A percentile compares a stretch with the other conserved stretches of the same genome.
phyloP scores from a whole-genome alignment of 2,329 filamentous ascomycete genomes.

The Diplodia sapinea region DNA sequence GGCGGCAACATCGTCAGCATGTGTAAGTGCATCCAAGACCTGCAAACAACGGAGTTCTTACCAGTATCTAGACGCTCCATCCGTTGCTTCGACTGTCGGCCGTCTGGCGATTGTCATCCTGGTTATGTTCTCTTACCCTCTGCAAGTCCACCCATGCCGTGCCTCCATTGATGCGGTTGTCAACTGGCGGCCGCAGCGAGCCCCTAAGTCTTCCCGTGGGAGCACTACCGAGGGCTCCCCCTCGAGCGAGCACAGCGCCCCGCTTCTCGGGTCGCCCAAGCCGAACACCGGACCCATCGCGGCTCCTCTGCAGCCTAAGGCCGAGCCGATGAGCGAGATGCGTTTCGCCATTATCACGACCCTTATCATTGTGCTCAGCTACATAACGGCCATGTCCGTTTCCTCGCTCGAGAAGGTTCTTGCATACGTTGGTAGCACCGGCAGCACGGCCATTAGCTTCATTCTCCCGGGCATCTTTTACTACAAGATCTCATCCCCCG shows the following conservation, averaged over 20 bases:
- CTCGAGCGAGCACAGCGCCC: slow-evolving; percentile 50
- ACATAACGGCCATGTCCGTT: slow-evolving; percentile 88
- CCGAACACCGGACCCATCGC: slow-evolving; percentile 19
- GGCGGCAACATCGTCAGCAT: slow-evolving; percentile 92
- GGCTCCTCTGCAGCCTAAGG: slow-evolving; percentile 36
- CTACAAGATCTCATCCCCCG: slow-evolving; percentile 94
- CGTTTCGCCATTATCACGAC: slow-evolving; percentile 92
- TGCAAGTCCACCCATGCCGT: slow-evolving; percentile 94
- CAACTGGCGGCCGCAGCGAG: slow-evolving; percentile 74
- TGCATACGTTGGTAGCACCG: slow-evolving; percentile 93
- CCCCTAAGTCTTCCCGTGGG: slow-evolving; percentile 36
- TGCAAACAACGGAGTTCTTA: slow-evolving; percentile 44
- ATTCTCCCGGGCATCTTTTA: slow-evolving; percentile 96
- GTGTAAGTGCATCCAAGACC: slow-evolving; percentile 54
- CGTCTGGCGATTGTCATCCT: slow-evolving; percentile 94
- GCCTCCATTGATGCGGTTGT: slow-evolving; percentile 95
- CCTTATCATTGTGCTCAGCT: slow-evolving; percentile 80
- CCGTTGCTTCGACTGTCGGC: slow-evolving; percentile 84
- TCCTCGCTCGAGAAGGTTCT: slow-evolving; percentile 87
- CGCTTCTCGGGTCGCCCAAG: slow-evolving; percentile 39
- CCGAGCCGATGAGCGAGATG: slow-evolving; percentile 74
- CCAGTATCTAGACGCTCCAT: slow-evolving; percentile 61
- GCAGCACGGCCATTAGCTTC: slow-evolving; percentile 94
- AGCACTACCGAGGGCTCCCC: slow-evolving; percentile 40
- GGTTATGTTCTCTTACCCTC: slow-evolving; percentile 93